A percentile compares a stretch with the other conserved stretches of the same genome.
Conservation (phyloP, 768 basidiomycete species). For the Amanita thiersii region DNA sequence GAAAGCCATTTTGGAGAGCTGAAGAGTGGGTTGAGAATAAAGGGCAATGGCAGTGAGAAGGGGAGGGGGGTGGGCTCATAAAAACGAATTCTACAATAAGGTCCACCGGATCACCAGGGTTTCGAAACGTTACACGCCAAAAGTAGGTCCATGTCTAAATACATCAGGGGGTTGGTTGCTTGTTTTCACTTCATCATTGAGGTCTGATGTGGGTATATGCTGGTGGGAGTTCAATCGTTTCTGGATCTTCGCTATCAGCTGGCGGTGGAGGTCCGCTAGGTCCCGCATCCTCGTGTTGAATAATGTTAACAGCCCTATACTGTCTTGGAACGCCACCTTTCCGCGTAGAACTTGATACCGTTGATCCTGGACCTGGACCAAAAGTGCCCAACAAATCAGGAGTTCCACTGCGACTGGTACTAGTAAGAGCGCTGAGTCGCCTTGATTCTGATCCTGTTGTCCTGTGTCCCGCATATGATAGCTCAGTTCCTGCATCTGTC, state of each 20-base stretch:
- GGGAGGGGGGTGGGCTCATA: too few species aligned
- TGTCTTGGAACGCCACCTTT: constrained; percentile 42
- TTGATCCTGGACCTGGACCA: constrained; percentile 17
- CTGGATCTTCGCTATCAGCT: constrained; percentile 32
- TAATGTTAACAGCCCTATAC: constrained; percentile 67
- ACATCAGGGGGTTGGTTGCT: too few species aligned
- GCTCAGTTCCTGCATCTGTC: constrained; percentile 15
- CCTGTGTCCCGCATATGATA: neutral
- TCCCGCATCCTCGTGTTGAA: constrained; percentile 84
- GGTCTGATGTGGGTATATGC: constrained; percentile 63
- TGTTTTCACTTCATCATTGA: too few species aligned
- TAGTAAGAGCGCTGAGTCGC: constrained; percentile 29
- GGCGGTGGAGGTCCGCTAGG: constrained; percentile 26
- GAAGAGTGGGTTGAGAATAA: too few species aligned
- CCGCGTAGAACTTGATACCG: constrained; percentile 21
- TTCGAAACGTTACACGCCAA: too few species aligned
- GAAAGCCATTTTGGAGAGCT: too few species aligned
- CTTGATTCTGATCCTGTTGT: constrained; percentile 15
- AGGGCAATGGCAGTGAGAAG: too few species aligned
- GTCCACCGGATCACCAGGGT: too few species aligned
- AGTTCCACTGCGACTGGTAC: constrained; percentile 38
- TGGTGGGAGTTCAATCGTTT: constrained; percentile 78
- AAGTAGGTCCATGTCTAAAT: too few species aligned
- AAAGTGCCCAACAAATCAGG: constrained; percentile 27
- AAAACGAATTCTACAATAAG: too few species aligned